A percentile compares a stretch with the other conserved stretches of the same genome.
Evolutionary conservation across 2,329 filamentous ascomycete genomes (phyloP).

Genomic region (Fusarium tuaranense): DNA sequence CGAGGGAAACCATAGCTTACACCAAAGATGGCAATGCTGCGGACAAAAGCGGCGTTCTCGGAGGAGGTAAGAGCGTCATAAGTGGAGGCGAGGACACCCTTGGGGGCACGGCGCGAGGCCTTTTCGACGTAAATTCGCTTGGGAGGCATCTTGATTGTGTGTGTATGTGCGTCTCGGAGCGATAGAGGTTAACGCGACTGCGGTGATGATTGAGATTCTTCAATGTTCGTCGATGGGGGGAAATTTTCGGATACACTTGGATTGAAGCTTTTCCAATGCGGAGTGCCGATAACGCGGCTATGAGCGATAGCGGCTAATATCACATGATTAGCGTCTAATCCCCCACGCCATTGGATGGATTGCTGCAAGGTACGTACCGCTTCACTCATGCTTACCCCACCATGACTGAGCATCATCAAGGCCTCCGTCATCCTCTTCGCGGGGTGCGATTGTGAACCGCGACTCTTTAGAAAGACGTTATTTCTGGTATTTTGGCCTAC

Average conservation of each 20-base stretch:
- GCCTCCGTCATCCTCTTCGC: constrained; percentile 19
- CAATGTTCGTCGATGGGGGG: constrained; percentile 33
- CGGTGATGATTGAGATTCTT: constrained; percentile 10
- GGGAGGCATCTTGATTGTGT: constrained; percentile 67
- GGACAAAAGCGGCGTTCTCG: constrained; percentile 77
- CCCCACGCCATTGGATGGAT: accelerated
- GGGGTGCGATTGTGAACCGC: not conserved
- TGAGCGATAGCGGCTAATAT: constrained; percentile 27
- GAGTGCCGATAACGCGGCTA: constrained; percentile 17
- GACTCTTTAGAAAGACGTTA: not conserved
- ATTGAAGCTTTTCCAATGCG: constrained; percentile 31
- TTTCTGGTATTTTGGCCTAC: not conserved
- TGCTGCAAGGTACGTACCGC: not conserved
- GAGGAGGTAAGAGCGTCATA: constrained; percentile 73
- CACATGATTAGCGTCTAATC: constrained; percentile 42
- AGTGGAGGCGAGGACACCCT: constrained; percentile 66
- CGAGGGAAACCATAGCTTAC: constrained; percentile 58
- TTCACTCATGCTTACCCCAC: constrained; percentile 23
- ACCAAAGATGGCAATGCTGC: constrained; percentile 75
- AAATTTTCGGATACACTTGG: constrained; percentile 37
- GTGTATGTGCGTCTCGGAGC: not conserved
- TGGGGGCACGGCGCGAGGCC: constrained; percentile 54
- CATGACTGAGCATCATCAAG: constrained; percentile 30
- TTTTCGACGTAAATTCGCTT: constrained; percentile 68
- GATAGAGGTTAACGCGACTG: not conserved